phyloP scores from a whole-genome alignment of 2,329 filamentous ascomycete genomes.

The Fusarium devonianum region DNA sequence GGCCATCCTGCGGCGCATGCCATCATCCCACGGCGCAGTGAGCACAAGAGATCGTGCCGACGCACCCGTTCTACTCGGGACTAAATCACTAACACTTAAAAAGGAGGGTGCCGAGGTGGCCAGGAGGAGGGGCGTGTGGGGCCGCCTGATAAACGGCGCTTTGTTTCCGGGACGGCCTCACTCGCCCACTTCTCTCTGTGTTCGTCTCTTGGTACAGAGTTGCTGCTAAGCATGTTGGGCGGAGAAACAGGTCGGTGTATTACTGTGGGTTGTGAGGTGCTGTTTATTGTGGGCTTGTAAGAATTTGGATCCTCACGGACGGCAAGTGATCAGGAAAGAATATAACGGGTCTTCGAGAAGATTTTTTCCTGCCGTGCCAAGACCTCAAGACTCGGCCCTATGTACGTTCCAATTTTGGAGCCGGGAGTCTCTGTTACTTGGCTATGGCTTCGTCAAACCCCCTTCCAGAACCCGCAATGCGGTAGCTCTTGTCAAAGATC shows the following conservation, averaged over 20 bases:
- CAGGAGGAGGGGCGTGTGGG: slow-evolving; percentile 21
- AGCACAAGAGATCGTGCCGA: slow-evolving; percentile 40
- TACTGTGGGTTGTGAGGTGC: slow-evolving; percentile 7
- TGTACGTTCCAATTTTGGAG: slow-evolving; percentile 10
- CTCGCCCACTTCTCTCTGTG: not conserved
- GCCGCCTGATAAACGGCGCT: slow-evolving; percentile 15
- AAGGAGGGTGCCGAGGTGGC: not conserved
- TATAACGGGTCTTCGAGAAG: slow-evolving; percentile 33
- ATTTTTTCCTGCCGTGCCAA: slow-evolving; percentile 35
- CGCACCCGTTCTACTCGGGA: slow-evolving; percentile 39
- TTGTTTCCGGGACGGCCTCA: slow-evolving; percentile 22
- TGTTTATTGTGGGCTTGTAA: slow-evolving; percentile 6
- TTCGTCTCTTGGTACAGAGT: not conserved
- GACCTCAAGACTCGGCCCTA: slow-evolving; percentile 30
- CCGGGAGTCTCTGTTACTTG: not conserved
- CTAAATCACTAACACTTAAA: slow-evolving; percentile 4
- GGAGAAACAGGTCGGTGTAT: slow-evolving; percentile 6
- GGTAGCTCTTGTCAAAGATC: not conserved
- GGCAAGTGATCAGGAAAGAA: slow-evolving; percentile 3
- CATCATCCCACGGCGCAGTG: slow-evolving; percentile 39
- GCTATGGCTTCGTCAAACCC: not conserved
- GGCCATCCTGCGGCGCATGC: slow-evolving; percentile 39
- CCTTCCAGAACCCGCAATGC: slow-evolving; percentile 14
- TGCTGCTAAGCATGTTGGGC: not conserved
- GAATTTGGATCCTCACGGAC: slow-evolving; percentile 5